A percentile compares a stretch with the other conserved stretches of the same genome.
phyloP scores from a whole-genome alignment of 176 grass and related monocot genomes.

The Carex myosuroides region DNA sequence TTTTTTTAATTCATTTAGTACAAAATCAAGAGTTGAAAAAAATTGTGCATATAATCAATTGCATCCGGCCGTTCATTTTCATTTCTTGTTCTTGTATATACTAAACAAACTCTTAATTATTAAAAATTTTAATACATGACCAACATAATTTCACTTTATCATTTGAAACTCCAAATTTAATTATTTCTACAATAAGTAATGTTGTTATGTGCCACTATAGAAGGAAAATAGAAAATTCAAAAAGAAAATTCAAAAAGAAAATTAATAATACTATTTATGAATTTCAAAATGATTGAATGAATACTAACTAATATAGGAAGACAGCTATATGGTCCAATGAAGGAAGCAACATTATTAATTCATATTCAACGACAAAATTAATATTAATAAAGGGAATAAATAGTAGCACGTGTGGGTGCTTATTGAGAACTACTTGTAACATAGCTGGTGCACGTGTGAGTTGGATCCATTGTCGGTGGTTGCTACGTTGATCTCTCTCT shows the following conservation, averaged over 20 bases:
- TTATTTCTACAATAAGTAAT: neutral
- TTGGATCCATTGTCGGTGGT: slow-evolving; percentile 15
- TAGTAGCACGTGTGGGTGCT: slow-evolving; percentile 2
- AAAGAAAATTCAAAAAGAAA: neutral
- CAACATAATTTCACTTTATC: neutral
- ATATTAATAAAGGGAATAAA: neutral
- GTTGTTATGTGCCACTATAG: neutral
- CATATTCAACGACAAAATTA: neutral
- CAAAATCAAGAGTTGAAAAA: too few relatives aligned
- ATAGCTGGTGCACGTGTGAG: slow-evolving; percentile 24
- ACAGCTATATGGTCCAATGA: neutral
- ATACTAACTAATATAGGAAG: neutral
- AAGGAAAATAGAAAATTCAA: neutral
- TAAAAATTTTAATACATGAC: neutral
- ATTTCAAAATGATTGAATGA: neutral
- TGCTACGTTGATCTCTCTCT: slow-evolving; percentile 1
- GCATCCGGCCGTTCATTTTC: neutral
- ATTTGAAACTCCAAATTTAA: neutral
- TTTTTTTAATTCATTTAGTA: too few relatives aligned
- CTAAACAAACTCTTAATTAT: neutral
- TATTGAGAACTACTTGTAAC: slow-evolving; percentile 1
- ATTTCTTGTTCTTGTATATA: neutral
- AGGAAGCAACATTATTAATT: neutral
- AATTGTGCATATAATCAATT: too few relatives aligned
- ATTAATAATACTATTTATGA: neutral